Base-by-base conservation (phyloP, 768 basidiomycete species). In the Roridomyces roridus region DNA sequence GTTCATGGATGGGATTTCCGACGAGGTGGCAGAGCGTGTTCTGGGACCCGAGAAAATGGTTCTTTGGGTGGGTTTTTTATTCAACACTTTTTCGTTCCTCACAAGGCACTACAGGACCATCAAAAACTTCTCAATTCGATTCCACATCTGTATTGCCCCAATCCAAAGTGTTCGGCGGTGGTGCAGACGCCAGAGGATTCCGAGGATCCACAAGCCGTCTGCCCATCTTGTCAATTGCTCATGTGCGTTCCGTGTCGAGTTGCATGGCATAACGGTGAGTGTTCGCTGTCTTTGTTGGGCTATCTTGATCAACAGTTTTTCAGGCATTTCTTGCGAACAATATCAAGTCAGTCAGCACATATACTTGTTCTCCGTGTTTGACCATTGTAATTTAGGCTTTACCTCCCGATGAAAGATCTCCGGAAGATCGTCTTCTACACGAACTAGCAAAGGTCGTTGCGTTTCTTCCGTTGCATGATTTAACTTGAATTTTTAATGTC, bases 101-200 rank as follows among this genome's bases (percentile, higher is more conserved):
- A 25, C n/a, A 23, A 36, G 35, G 20, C 21, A n/a, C 23, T 51
- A 17, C 24, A 77, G 76, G 65, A 76, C 55, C 67, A 72, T 39
- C 74, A 75, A 46, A 72, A 68, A 52, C 54, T 77, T 3, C 62
- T 76, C 8, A 72, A 75, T 45, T 70, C 70, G 5, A 59, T 71
- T 5, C 73, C 74, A 23, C 65, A 69, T 20, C 56, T 72, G 23
- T 77, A 75, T 45, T 77, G 76, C 51, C 76, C 76, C 4, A 74
- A 77, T 48, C 70, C 70, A 2, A 68, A 68, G 40, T 77, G 74
- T 55, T 77, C 76, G 2, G 67, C 69, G 9, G 65, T 73, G 1
- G 67, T 77, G 23, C 69, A 74, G 36, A 62, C 68, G 11, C 68
- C 74, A 25, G 74, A 74, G 44, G 73, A 74, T 37, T 59, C 61